Base-by-base conservation (phyloP, 768 basidiomycete genomes). In the Dioszegia crocea region DNA sequence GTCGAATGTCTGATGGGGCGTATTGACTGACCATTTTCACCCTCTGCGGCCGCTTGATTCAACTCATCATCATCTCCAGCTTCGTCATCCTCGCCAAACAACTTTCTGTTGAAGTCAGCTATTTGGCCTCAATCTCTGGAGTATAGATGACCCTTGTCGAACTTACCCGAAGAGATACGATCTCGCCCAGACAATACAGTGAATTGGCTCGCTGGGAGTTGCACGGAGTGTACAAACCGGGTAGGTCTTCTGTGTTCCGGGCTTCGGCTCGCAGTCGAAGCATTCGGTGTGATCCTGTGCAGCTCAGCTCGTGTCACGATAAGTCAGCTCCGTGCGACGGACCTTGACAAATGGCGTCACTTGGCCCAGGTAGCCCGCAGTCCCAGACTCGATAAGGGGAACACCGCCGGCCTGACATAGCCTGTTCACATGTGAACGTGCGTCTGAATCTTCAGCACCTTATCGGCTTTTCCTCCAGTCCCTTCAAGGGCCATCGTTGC, bases 181-280 rank as follows among this genome's bases (percentile, higher is more conserved):
- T 76, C 98, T 99, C 29, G 91, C 91, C 96, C 96, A 99, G 2
- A 97, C 93, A 48, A 99, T 97, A 71, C 94, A 99, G 70, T 99
- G 96, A 50, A 98, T 96, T 0, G 96, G 91, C 64, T 94, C 93
- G 57, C 88, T 90, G 0, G 96, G 96, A 0, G 96, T 98, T 2
- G 91, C 91, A 38, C 94, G 86, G 65, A 99, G 98, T 0, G 96
- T 98, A 76, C 96, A 99, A 10, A 98, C 93, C 0, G 96, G 93
- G 73, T 91, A 98, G 0, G 90, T 88, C 74, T 92, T 98, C 0
- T 92, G 91, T 0, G 88, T 88, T 0, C 14, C 38, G 17, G 88
- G 87, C 74, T 98, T 97, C 4, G 87, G 84, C n/a, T 89, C 82
- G 66, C 96, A 99, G 71, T 97, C 93, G 70, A 93, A 98, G 77